Evolutionary conservation across 495 filamentous ascomycete species (phyloP), one percentile per base, ranked within the genome.

Genomic region (Xylaria acuta): DNA sequence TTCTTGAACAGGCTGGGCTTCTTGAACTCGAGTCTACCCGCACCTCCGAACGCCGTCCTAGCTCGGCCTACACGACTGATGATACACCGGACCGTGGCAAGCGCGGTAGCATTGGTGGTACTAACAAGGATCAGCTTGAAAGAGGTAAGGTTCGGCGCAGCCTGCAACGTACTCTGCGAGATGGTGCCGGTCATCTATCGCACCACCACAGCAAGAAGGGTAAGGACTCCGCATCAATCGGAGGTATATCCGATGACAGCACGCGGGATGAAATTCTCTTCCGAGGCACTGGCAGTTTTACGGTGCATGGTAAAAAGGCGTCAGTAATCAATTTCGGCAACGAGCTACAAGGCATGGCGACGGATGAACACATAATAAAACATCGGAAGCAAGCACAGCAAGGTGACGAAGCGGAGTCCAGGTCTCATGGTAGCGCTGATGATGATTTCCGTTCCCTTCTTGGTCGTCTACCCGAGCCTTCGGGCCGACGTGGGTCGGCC

Each of bases 281-380:
- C 18, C 88, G 96, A 22, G 92, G 91, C 34, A 89, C 91, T 14
- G 93, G 94, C 14, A 97, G 92, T 74, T 98, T 99, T 79, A 97
- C 94, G 6, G 91, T 99, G 5, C 96, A 99, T 77, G 96, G 96
- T 67, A 99, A 99, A 84, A 98, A 99, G 80, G 96, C 96, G 3
- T 97, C 94, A 0, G 92, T 99, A 63, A 91, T 99, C 71, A 97
- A 93, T 36, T 97, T 99, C 80, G 95, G 95, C 9, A 91, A 90
- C 47, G 97, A 98, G 74, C 92, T 97, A 86, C 76, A 96, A 76
- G 91, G 87, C 75, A 91, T 96, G 82, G 88, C 92, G 3, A 86
- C 90, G 1, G 94, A 97, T 72, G 94, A 97, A 74, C 90, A 91
- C 22, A 82, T 94, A 64, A 82, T 94, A 64, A 83, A 84, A 41